Percentiles rank a stretch among this genome's conserved stretches.
Evolutionary conservation across 805 yeast species (phyloP).

Genomic region (Priceomyces medius): DNA sequence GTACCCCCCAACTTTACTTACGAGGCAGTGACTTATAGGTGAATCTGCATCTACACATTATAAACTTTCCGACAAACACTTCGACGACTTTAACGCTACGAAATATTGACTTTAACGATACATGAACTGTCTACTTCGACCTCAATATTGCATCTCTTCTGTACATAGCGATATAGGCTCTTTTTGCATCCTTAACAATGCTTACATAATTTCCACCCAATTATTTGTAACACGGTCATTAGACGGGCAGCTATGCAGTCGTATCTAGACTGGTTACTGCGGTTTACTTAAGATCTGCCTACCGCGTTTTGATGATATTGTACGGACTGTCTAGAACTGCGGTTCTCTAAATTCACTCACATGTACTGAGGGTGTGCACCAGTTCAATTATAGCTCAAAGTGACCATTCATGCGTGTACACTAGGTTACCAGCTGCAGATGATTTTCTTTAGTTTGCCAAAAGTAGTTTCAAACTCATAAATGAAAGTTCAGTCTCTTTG

Average conservation of each 20-base stretch:
- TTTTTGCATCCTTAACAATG: not conserved
- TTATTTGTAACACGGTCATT: not conserved
- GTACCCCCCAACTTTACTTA: not conserved
- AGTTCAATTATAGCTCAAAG: too few relatives aligned
- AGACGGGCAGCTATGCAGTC: too few relatives aligned
- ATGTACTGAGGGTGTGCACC: not conserved
- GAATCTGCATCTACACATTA: not conserved
- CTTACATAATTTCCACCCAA: not conserved
- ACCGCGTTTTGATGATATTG: too few relatives aligned
- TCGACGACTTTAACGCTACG: not conserved
- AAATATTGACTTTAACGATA: too few relatives aligned
- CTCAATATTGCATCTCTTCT: not conserved
- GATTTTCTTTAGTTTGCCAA: too few relatives aligned
- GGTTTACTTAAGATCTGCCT: too few relatives aligned
- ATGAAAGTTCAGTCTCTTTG: too few relatives aligned
- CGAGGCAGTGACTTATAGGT: not conserved
- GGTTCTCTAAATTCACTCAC: not conserved
- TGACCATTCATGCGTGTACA: too few relatives aligned
- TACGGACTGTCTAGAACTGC: not conserved
- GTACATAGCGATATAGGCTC: not conserved
- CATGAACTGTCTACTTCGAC: too few relatives aligned
- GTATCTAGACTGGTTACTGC: too few relatives aligned
- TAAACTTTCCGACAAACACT: not conserved
- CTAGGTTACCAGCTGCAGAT: not conserved
- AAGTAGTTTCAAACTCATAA: too few relatives aligned